Conservation (phyloP, 2,329 filamentous ascomycete species). For the Fusarium transvaalense region DNA sequence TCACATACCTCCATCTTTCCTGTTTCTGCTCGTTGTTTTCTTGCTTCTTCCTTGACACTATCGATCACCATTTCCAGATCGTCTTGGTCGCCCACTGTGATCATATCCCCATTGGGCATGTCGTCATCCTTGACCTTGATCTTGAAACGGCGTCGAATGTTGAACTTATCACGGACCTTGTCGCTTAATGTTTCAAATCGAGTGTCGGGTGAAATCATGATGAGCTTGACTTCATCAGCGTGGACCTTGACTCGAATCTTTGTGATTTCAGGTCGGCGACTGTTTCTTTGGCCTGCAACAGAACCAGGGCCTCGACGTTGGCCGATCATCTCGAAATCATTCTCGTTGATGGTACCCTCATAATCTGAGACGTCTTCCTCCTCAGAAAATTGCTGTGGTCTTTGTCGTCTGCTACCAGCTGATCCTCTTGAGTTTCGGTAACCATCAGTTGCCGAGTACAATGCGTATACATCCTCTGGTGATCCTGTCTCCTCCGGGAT, state of each 20-base stretch:
- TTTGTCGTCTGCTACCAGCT: conserved; percentile 54
- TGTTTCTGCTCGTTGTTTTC: conserved; percentile 81
- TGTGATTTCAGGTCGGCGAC: conserved; percentile 74
- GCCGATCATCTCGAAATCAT: conserved; percentile 83
- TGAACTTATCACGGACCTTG: conserved; percentile 88
- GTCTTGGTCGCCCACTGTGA: conserved; percentile 96
- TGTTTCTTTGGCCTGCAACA: conserved; percentile 65
- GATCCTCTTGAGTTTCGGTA: conserved; percentile 51
- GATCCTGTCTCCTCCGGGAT: conserved; percentile 69
- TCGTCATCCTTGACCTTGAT: conserved; percentile 91
- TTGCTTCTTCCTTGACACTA: conserved; percentile 74
- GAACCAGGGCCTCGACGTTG: conserved; percentile 61
- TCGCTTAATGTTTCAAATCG: conserved; percentile 83
- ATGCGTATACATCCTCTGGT: conserved; percentile 77
- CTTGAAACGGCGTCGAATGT: conserved; percentile 81
- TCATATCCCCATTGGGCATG: conserved; percentile 83
- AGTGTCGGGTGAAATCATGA: conserved; percentile 81
- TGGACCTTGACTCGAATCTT: conserved; percentile 95
- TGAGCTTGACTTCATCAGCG: conserved; percentile 89
- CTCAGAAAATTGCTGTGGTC: conserved; percentile 75
- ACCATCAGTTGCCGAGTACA: conserved; percentile 62
- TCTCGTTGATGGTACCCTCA: conserved; percentile 75
- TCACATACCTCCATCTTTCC: conserved; percentile 92
- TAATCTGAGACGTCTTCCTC: conserved; percentile 85
- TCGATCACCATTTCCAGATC: conserved; percentile 90